Evolutionary conservation across 2,329 filamentous ascomycete species (phyloP), one percentile per base, ranked within the genome.

Genomic region (Davidsoniella virescens): DNA sequence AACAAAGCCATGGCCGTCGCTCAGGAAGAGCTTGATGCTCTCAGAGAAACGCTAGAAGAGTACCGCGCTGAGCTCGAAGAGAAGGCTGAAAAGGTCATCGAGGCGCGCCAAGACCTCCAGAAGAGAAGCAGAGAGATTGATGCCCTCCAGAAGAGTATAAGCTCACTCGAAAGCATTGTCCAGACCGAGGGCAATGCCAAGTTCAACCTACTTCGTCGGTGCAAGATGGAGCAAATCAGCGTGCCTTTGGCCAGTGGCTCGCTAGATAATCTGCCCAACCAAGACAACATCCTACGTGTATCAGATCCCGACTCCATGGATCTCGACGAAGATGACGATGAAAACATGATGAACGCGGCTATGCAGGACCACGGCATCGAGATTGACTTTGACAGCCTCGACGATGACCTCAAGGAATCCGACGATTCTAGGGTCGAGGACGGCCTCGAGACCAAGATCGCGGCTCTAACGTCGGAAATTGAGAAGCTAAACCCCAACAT

Each of bases 401-500:
- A 87, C 44, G 84, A 88, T 12, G 85, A 94, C 42, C 70, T 95
- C 29, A 85, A 85, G 65, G 74, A 82, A 78, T 76, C 80, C 54
- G 73, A 80, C 48, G 80, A 84, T 51, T 71, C 80, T 16, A 77
- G 79, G 54, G 67, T 82, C 20, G 90, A 95, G 60, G 78, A 84
- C 43, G 73, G 75, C 52, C 72, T 98, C 1, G 76, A 83, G 49
- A 85, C 94, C 49, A 82, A 80, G 59, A 87, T 98, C 56, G 71
- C 75, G 17, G 73, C 74, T 25, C 72, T 98, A 8, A 80, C 80
- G 42, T 70, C 74, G 29, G 85, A 94, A 57, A 76, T 98, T 17
- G 87, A 94, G 61, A 94, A 94, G 65, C 81, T 96, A 64, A 88
- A 92, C 54, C 92, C 92, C 23, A 96, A 98, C 64, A 93, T 94